These are phyloP conservation scores for Rubia balearica DNA, from an alignment of 305 asterid genomes.

Conservation along the genomic window DNA sequence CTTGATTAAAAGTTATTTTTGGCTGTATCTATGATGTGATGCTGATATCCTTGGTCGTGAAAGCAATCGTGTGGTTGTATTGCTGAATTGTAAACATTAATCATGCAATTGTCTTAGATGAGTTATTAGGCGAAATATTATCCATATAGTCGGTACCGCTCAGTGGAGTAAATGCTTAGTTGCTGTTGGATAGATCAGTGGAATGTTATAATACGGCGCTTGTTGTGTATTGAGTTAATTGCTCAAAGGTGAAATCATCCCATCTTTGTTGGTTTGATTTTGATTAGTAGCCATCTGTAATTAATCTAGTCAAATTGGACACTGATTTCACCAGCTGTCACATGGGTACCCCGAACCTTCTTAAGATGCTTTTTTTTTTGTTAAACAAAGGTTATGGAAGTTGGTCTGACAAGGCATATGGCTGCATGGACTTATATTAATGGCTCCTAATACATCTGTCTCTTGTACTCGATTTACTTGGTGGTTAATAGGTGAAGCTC, in stretches of 20 bases:
- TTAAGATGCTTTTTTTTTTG: neutral
- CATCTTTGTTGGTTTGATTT: neutral
- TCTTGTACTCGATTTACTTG: neutral
- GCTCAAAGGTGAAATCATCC: neutral
- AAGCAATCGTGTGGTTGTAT: neutral
- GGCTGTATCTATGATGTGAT: neutral
- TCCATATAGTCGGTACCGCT: neutral
- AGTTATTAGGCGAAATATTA: neutral
- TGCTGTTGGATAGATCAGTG: neutral
- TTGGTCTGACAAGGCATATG: neutral
- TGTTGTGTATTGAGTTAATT: no score
- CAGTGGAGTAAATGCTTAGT: neutral
- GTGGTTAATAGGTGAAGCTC: neutral
- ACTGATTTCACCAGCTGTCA: neutral
- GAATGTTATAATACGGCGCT: no score
- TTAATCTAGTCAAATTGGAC: neutral
- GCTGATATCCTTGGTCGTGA: neutral
- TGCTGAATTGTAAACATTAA: no score
- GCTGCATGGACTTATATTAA: neutral
- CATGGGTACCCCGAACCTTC: neutral
- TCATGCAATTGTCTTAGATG: neutral
- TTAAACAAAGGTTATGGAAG: neutral
- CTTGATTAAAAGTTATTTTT: neutral
- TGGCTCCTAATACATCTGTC: neutral
- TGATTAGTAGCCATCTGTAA: no score